Evolutionary conservation across 1,139 yeast genomes (phyloP), one percentile per base, ranked within the genome.

Genomic region (Saccharomyces hybrid): DNA sequence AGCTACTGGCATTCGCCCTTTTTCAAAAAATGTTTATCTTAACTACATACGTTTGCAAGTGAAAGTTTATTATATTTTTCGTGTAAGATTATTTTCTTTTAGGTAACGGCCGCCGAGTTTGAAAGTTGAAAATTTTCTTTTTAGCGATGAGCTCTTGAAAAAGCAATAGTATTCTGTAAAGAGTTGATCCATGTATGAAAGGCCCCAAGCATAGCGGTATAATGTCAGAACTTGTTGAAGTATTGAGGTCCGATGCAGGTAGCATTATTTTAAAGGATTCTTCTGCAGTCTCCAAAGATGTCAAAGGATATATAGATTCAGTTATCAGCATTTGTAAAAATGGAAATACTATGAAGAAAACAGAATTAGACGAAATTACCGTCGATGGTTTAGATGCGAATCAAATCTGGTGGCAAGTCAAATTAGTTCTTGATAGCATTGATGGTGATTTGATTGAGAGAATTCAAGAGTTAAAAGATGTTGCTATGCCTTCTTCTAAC

Each of bases 341-440:
- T 1, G 53, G 55, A 14, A 60, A 59, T 27, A 48, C 55, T 8
- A 72, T 75, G 53, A 71, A 77, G 32, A 81, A 81, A 67, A 83
- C 95, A 0, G 85, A 85, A 5, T 75, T 93, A 42, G 96, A 91
- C 69, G 90, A 88, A 67, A 77, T 93, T 27, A 83, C 85, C 62
- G 78, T 87, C 27, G 95, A 89, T 53, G 98, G 97, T 0, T 75
- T 93, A 55, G 96, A 88, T 68, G 84, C 96, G 14, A 81, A 86
- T 47, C 98, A 93, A 68, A 91, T 93, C 0, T 93, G 91, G 88
- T 96, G 95, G 53, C 98, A 93, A 70, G 84, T 89, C 2, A 88
- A 86, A 70, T 79, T 93, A 74, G 85, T 93, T 29, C 76, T 89
- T 48, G 93, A 86, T 56, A 84, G 83, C 3, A 83, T 83, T 26